Base-by-base conservation (phyloP, 805 yeast species). In the Candida piceae region DNA sequence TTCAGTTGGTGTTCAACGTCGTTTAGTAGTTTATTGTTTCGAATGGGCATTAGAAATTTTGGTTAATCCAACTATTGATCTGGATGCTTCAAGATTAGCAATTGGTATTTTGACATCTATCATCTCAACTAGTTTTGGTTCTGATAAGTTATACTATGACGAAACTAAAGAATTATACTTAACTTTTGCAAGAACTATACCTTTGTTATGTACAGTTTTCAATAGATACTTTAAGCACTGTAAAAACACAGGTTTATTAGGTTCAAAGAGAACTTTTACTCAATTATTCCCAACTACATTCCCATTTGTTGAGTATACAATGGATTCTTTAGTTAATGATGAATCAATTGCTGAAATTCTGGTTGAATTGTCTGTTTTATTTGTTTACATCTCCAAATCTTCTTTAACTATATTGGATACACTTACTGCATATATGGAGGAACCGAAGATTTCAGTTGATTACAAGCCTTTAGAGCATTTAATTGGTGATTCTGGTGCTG, bases 271-370 rank as follows among this genome's bases (percentile, higher is more conserved):
- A 62, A 70, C 77, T 0, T 83, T 80, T 52, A 79, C 86, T 0
- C 69, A 67, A 19, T 60, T 85, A 28, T 88, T 86, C 64, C 95
- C 93, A 7, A 66, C 69, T 20, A 57, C 62, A 12, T 75, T 72
- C 50, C 95, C 95, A 13, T 80, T 81, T 52, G 61, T 62, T 32
- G 80, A 76, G 29, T 51, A 68, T 21, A 76, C 89, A 0, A 73
- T 84, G 46, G 95, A 87, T 52, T 80, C 94, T 0, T 67, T 79
- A 30, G 83, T 84, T 15, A 75, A 77, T 44, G 84, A 80, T 43
- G 84, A 78, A 45, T 64, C 70, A 2, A 66, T 83, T 39, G 85
- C 79, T 19, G 96, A 87, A 54, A 67, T 82, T 3, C 62, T 86
- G 36, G 63, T 84, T 29, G 96, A 87, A 53, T 55, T 85, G 33